Evolutionary conservation across 192 early-diverging fungal genomes (phyloP), one percentile per base, ranked within the genome.

Genomic region (Dispira parvispora): DNA sequence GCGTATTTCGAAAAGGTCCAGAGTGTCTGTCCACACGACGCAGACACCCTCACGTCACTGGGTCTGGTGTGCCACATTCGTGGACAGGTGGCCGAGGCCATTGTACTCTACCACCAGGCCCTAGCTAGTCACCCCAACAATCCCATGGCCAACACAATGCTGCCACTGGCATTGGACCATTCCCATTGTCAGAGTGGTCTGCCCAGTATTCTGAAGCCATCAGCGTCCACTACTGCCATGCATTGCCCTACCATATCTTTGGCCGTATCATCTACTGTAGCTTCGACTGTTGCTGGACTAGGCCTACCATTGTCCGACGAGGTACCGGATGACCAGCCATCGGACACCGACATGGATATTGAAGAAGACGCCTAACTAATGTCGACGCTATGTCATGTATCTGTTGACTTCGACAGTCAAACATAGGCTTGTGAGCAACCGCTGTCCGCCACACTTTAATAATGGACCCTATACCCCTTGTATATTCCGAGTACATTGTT

Each of bases 11-110:
- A 75, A 52, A 71, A 74, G 43, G 71, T 78, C 38, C 49, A 75
- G 11, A 43, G 57, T 0, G 42, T 77, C 0, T 69, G 75, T 18
- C 68, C 75, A 5, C 62, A 74, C 16, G 68, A 74, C 60, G 62
- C 77, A 1, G 70, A 71, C 46, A 79, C 78, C 1, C 61, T 76
- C 20, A 68, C 75, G 0, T 65, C 75, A 0, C 61, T 85, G 0
- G 86, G 75, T 8, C 76, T 78, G 45, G 79, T 88, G 0, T 73
- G 75, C 28, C 84, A 88, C 44, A 67, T 77, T 26, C 68, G 73
- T 63, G 71, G 75, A 25, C 46, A 77, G 25, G 62, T 68, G 42
- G 69, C 65, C 1, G 74, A 77, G 18, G 85, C 85, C 4, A 71
- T 84, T 14, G 68, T 64, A 26, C 67, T 70, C 14, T 86, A 84